Evolutionary conservation across 208 protist species (phyloP).

Genomic region (Kentomonas sorsogonicus): DNA sequence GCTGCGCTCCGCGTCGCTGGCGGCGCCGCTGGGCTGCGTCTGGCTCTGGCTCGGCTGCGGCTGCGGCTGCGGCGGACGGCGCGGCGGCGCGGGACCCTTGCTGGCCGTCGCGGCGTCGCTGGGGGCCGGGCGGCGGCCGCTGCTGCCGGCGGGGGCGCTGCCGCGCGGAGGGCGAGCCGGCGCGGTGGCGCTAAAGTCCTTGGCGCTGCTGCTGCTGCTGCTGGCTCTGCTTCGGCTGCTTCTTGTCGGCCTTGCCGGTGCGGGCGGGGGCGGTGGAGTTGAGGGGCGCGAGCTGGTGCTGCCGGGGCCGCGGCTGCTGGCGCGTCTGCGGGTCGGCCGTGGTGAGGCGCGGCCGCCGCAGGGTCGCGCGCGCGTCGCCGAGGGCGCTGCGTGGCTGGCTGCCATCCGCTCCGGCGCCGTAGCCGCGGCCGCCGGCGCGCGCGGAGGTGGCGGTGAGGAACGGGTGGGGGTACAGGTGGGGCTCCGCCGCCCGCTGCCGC

Average conservation of each 20-base stretch:
- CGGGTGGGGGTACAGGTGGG: background rate
- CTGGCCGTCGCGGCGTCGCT: background rate
- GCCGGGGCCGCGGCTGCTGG: slow-evolving; percentile 1
- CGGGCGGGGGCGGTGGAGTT: slow-evolving; percentile 6
- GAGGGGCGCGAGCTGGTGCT: background rate
- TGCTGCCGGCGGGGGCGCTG: no score
- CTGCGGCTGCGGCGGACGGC: background rate
- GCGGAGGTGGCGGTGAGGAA: background rate
- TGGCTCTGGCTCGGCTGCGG: background rate
- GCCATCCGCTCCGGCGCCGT: background rate
- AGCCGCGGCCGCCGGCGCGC: background rate
- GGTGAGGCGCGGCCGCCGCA: no score
- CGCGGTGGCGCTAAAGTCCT: no score
- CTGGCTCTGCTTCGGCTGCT: no score
- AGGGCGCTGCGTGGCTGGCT: background rate
- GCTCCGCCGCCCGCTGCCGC: background rate
- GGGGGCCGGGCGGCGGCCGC: background rate
- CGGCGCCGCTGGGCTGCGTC: background rate
- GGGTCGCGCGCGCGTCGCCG: background rate
- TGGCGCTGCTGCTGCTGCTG: no score
- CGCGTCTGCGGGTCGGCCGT: background rate
- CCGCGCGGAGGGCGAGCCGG: no score
- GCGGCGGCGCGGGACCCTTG: background rate
- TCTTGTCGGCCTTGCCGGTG: slow-evolving; percentile 2
- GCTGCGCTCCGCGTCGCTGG: background rate